A percentile compares a stretch with the other conserved stretches of the same genome.
phyloP scores from a whole-genome alignment of 2,329 filamentous ascomycete genomes.

The Aspergillus candidus region DNA sequence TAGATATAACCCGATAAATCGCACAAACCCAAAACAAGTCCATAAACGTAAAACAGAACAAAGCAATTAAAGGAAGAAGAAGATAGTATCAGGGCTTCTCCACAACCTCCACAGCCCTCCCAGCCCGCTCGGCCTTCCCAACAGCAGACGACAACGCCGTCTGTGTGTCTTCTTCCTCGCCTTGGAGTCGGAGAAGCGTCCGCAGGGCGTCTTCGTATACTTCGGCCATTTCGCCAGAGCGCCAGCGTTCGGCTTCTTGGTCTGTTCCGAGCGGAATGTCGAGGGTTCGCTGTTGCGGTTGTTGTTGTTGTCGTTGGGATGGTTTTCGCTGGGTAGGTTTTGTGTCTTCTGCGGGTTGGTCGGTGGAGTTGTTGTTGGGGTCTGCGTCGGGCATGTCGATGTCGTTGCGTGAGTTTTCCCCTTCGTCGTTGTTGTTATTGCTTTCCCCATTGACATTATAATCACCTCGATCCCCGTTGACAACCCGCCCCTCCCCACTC shows the following conservation, averaged over 20 bases:
- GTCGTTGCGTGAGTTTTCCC: slow-evolving; percentile 1
- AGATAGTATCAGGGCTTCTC: slow-evolving; percentile 42
- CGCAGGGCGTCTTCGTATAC: slow-evolving; percentile 38
- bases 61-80: neutral
- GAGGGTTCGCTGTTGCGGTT: slow-evolving; percentile 23
- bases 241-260: slow-evolving; percentile 34
- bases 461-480: too few species aligned
- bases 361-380: neutral
- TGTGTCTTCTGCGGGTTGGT: neutral
- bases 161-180: slow-evolving; percentile 22
- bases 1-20: slow-evolving; percentile 5
- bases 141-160: slow-evolving; percentile 39
- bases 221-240: slow-evolving; percentile 36
- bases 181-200: slow-evolving; percentile 35
- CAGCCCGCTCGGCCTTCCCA: slow-evolving; percentile 43
- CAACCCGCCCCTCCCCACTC: neutral
- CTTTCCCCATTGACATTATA: too few species aligned
- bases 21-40: neutral
- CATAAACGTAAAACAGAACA: slow-evolving; percentile 6
- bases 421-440: neutral
- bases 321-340: neutral
- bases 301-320: neutral
- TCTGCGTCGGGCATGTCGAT: slow-evolving; percentile 16
- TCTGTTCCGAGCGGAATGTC: slow-evolving; percentile 28
- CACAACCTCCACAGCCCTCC: slow-evolving; percentile 41